A percentile compares a stretch with the other conserved stretches of the same genome.
These are phyloP conservation scores for Gynandropsis gynandra DNA, from an alignment of 345 rosid genomes.

Conservation along the genomic window DNA sequence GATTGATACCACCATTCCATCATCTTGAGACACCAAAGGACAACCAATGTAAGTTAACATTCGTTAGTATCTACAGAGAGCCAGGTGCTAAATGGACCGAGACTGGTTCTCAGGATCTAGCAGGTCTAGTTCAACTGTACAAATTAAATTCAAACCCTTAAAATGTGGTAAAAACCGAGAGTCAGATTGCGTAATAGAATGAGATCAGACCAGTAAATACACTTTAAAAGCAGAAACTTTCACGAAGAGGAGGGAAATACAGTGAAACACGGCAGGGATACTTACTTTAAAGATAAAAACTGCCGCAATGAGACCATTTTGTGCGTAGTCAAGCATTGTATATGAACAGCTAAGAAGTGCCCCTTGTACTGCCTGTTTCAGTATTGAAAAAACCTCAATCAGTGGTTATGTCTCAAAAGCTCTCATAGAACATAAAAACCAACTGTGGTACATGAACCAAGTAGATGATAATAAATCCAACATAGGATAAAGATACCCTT, in stretches of 20 bases:
- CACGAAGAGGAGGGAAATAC: not conserved
- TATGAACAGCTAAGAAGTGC: slow-evolving; percentile 73
- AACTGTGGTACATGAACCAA: no score
- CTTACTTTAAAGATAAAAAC: slow-evolving; percentile 93
- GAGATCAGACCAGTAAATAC: not conserved
- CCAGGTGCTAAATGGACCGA: no score
- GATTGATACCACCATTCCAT: slow-evolving; percentile 99
- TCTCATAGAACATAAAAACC: not conserved
- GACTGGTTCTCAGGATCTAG: not conserved
- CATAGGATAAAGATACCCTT: slow-evolving; percentile 45
- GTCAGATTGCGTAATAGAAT: no score
- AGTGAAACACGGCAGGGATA: slow-evolving; percentile 6
- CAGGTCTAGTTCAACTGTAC: no score
- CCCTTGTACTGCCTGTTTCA: slow-evolving; percentile 71
- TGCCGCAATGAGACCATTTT: slow-evolving; percentile 92
- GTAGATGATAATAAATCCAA: not conserved
- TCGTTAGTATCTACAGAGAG: not conserved
- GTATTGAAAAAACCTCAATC: slow-evolving; percentile 15
- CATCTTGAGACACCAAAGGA: slow-evolving; percentile 44
- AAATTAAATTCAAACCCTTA: not conserved
- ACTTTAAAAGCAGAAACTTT: no score
- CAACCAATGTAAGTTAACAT: slow-evolving; percentile 4
- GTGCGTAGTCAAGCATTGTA: slow-evolving; percentile 87
- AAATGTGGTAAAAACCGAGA: not conserved
- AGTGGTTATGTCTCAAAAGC: slow-evolving; percentile 11